A percentile compares a stretch with the other conserved stretches of the same genome.
Evolutionary conservation across 495 filamentous ascomycete species (phyloP).

Genomic region (Astrothelium subdiscretum): DNA sequence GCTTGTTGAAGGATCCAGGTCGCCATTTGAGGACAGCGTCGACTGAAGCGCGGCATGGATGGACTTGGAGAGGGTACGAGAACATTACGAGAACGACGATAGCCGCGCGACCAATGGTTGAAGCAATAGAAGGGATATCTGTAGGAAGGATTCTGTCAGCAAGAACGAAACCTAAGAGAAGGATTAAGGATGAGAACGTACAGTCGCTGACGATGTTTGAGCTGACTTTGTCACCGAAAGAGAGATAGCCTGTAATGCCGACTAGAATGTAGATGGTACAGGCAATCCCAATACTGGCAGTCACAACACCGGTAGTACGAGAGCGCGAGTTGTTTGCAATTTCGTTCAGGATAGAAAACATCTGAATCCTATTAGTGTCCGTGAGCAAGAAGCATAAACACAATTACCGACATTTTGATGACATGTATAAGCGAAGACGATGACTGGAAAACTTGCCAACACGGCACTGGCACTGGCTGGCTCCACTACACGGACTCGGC

Average conservation of each 20-base stretch:
- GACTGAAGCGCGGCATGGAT: slow-evolving; percentile 86
- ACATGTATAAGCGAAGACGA: slow-evolving; percentile 97
- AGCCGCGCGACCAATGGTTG: slow-evolving; percentile 85
- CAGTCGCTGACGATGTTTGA: slow-evolving; percentile 94
- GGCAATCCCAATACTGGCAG: slow-evolving; percentile 71
- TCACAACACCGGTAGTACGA: slow-evolving; percentile 69
- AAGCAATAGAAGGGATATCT: slow-evolving; percentile 64
- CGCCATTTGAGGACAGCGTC: slow-evolving; percentile 91
- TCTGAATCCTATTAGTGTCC: slow-evolving; percentile 39
- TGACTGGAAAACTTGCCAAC: slow-evolving; percentile 80
- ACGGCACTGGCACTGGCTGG: slow-evolving; percentile 71
- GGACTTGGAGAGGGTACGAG: slow-evolving; percentile 88
- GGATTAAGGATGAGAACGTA: slow-evolving; percentile 22
- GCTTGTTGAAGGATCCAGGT: slow-evolving; percentile 31
- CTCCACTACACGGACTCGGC: slow-evolving; percentile 56
- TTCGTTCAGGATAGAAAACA: slow-evolving; percentile 98
- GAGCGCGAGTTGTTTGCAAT: slow-evolving; percentile 73
- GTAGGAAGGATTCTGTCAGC: not conserved
- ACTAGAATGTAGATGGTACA: slow-evolving; percentile 77
- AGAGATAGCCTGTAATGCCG: slow-evolving; percentile 88
- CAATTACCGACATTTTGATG: slow-evolving; percentile 69
- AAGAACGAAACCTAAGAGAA: not conserved
- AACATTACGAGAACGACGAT: slow-evolving; percentile 97
- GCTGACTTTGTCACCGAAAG: slow-evolving; percentile 73
- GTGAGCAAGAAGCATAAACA: not conserved